Evolutionary conservation across 371 early-diverging fungal genomes (phyloP), one percentile per base, ranked within the genome.

Genomic region (Mucor irregularis): DNA sequence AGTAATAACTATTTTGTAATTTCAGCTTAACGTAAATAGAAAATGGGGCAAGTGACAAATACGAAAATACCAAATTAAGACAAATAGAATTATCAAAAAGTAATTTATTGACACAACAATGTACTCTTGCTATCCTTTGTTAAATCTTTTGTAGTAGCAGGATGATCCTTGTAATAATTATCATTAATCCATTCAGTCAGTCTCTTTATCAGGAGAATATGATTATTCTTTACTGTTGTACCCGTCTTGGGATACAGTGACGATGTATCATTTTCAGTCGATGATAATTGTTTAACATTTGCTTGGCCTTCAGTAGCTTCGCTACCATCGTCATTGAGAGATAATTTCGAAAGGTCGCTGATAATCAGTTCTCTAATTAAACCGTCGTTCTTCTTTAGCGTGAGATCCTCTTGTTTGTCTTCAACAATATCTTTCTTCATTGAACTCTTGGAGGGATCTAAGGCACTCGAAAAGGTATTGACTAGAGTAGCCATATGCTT

Each of bases 401-500:
- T 24, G 2, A 13, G 29, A 19, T 37, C 19, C 29, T 21, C 24
- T 11, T 51, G 28, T 24, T 61, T 37, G 45, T 45, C 24, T 21
- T 37, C 17, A 5, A 22, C 34, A 19, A 39, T 10, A 2, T 9
- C 10, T 13, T 42, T 42, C 24, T 42, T 42, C 3, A 24, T 10
- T 0, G 2, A 1, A 5, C 47, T 39, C 22, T 40, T 55, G 17
- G 29, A 14, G 3, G 28, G n/a, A 19, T 46, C 39, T 13, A 43
- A 9, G 22, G 51, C 37, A 21, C 60, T 60, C 1, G 71, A 56
- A 44, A 74, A 66, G 3, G 59, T 63, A 45, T 70, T 74, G 44
- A 66, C 35, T 25, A 74, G 35, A 1, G 71, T 73, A 25, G 66
- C 61, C 49, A 73, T 50, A 17, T 70, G 48, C 33, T 76, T 66